These are phyloP conservation scores for Sporisorium reilianum DNA, from an alignment of 1,284 basidiomycete species.

Conservation along the genomic window DNA sequence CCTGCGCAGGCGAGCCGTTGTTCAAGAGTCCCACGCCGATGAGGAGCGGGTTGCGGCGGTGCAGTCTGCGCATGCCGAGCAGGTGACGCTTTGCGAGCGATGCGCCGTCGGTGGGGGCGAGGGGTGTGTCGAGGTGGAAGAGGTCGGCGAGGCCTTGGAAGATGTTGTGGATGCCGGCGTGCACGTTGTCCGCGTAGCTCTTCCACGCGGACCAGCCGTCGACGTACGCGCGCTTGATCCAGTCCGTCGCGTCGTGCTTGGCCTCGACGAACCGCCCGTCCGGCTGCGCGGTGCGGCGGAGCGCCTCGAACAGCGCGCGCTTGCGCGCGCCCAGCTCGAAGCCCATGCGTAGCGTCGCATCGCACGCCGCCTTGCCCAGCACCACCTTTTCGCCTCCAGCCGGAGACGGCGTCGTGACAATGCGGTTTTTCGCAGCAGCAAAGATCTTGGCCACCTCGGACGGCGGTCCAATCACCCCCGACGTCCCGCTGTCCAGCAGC, in stretches of 20 bases:
- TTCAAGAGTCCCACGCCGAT: neutral
- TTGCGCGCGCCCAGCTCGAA: slow-evolving; percentile 15
- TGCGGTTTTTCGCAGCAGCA: neutral
- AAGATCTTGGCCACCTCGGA: slow-evolving; percentile 36
- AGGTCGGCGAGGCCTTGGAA: neutral
- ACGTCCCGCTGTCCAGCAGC: slow-evolving; percentile 34
- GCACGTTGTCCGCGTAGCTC: slow-evolving; percentile 11
- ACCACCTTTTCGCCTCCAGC: neutral
- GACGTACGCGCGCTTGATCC: neutral
- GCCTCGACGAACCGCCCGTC: neutral
- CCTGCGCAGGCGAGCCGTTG: neutral
- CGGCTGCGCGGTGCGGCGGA: neutral
- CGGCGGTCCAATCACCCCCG: slow-evolving; percentile 29
- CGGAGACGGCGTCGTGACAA: neutral
- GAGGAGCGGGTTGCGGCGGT: neutral
- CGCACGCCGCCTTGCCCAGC: slow-evolving; percentile 7
- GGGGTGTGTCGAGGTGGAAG: neutral
- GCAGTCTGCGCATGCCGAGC: neutral
- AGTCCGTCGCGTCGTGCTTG: neutral
- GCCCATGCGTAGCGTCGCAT: neutral
- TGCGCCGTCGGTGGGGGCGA: neutral
- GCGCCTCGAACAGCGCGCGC: neutral
- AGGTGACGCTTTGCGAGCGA: neutral
- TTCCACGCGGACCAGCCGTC: slow-evolving; percentile 6
- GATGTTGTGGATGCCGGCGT: neutral